Evolutionary conservation across 75 land plant species (phyloP).

Genomic region (Larix kaempferi): DNA sequence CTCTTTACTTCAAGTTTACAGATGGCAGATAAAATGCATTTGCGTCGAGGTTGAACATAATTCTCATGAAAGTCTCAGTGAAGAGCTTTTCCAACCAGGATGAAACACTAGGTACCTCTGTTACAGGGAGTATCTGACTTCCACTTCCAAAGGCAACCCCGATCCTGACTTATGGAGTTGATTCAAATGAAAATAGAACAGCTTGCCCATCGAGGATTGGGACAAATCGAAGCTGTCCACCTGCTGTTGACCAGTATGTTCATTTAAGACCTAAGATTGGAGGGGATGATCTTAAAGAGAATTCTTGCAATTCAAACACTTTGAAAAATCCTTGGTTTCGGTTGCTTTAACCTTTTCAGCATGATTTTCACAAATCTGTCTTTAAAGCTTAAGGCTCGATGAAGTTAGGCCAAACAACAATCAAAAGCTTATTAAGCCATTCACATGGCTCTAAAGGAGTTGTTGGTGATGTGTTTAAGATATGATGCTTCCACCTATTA

Average conservation of each 20-base stretch:
- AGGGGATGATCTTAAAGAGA: slow-evolving; percentile 76
- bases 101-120: slow-evolving; percentile 89
- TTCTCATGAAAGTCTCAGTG: slow-evolving; percentile 62
- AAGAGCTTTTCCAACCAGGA: slow-evolving; percentile 95
- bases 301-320: slow-evolving; percentile 81
- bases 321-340: too few species aligned
- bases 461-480: slow-evolving; percentile 54
- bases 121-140: slow-evolving; percentile 78
- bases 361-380: slow-evolving; percentile 54
- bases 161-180: slow-evolving; percentile 78
- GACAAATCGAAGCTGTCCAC: slow-evolving; percentile 49
- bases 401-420: slow-evolving; percentile 84
- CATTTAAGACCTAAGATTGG: slow-evolving; percentile 76
- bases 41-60: slow-evolving; percentile 90
- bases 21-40: slow-evolving; percentile 70
- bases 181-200: slow-evolving; percentile 79
- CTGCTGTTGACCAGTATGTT: slow-evolving; percentile 73
- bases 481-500: slow-evolving; percentile 73
- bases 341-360: too few species aligned
- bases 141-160: slow-evolving; percentile 93
- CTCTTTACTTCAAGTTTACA: slow-evolving; percentile 59
- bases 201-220: slow-evolving; percentile 95
- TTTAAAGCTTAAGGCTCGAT: slow-evolving; percentile 74
- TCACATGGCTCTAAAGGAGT: slow-evolving; percentile 93
- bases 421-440: slow-evolving; percentile 86